A percentile compares a stretch with the other conserved stretches of the same genome.
Conservation (phyloP, 129 eudicot species). For the Solidago caesia region DNA sequence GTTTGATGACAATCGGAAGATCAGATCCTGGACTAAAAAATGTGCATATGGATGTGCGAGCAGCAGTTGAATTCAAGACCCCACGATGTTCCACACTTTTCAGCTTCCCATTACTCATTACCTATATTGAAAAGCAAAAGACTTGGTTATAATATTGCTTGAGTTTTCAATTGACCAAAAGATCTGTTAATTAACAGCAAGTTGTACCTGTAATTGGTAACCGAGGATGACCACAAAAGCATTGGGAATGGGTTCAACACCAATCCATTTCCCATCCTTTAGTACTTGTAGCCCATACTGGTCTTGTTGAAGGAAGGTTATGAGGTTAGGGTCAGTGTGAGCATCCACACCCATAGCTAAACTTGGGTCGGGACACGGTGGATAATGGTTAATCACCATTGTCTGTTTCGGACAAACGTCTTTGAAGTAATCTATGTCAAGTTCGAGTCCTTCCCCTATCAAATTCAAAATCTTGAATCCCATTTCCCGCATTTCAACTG, state of each 20-base stretch:
- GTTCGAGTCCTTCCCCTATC: slow-evolving; percentile 45
- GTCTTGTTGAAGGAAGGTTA: slow-evolving; percentile 43
- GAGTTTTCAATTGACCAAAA: neutral
- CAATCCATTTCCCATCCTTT: slow-evolving; percentile 47
- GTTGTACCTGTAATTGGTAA: slow-evolving; percentile 26
- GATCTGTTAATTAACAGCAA: too few species aligned
- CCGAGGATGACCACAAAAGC: slow-evolving; percentile 59
- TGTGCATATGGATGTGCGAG: slow-evolving; percentile 49
- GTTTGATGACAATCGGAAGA: slow-evolving; percentile 27
- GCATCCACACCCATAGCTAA: slow-evolving; percentile 38
- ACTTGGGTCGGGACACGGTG: slow-evolving; percentile 52
- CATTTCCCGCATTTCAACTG: slow-evolving; percentile 32
- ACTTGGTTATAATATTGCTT: neutral
- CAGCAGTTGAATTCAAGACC: slow-evolving; percentile 31
- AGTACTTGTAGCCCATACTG: slow-evolving; percentile 46
- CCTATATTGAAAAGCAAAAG: slow-evolving; percentile 17
- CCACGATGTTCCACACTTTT: slow-evolving; percentile 47
- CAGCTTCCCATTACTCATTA: slow-evolving; percentile 50
- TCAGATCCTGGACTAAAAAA: slow-evolving; percentile 48
- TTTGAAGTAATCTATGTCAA: slow-evolving; percentile 28
- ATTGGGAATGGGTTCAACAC: slow-evolving; percentile 45
- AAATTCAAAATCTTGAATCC: slow-evolving; percentile 41
- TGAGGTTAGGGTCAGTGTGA: slow-evolving; percentile 47
- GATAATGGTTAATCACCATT: slow-evolving; percentile 38
- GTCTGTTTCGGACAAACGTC: slow-evolving; percentile 23